Conservation (phyloP, 805 yeast species). For the Nakazawaea wyomingensis region DNA sequence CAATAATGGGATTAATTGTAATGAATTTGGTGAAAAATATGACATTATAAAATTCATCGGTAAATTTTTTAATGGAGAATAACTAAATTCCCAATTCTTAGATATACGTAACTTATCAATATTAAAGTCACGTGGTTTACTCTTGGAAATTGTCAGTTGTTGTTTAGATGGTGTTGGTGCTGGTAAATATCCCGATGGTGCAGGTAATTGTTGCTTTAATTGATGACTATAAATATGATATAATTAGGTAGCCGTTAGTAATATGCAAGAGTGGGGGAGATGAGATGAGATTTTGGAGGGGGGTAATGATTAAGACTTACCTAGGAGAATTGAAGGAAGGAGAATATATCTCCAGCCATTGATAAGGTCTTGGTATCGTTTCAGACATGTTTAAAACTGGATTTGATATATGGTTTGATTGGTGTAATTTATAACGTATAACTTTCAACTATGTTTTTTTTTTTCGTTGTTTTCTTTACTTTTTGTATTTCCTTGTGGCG, state of each 20-base stretch:
- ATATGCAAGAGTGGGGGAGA: too few relatives aligned
- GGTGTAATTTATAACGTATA: too few relatives aligned
- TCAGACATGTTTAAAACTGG: too few relatives aligned
- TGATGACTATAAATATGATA: too few relatives aligned
- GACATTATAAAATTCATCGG: slow-evolving; percentile 90
- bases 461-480: too few relatives aligned
- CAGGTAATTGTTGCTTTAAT: not conserved
- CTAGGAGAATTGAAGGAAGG: not conserved
- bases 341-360: slow-evolving; percentile 3
- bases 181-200: not conserved
- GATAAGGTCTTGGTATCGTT: slow-evolving; percentile 1
- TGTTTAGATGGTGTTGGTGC: not conserved
- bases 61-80: slow-evolving; percentile 73
- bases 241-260: too few relatives aligned
- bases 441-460: too few relatives aligned
- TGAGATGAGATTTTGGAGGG: not conserved
- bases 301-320: not conserved
- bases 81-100: slow-evolving; percentile 85
- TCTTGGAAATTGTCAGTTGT: not conserved
- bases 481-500: too few relatives aligned
- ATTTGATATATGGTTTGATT: not conserved
- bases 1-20: slow-evolving; percentile 86
- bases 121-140: slow-evolving; percentile 11
- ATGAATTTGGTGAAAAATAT: slow-evolving; percentile 86
- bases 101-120: slow-evolving; percentile 40